Conservation (phyloP, 345 rosid genomes). For the Citrus sinensis region DVS_A1.0 CM039163.1:30482001-30482500, state of each 20-base stretch:
- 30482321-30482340: conserved; percentile 60
- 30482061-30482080: conserved; percentile 78
- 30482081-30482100: conserved; percentile 69
- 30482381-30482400: conserved; percentile 47
- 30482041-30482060: conserved; percentile 75
- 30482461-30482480: conserved; percentile 65
- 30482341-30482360: conserved; percentile 58
- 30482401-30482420: conserved; percentile 76
- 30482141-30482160: conserved; percentile 55
- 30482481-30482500: conserved; percentile 68
- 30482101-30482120: conserved; percentile 65
- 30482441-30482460: conserved; percentile 77
- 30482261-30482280: conserved; percentile 40
- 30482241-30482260: conserved; percentile 38
- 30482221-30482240: conserved; percentile 73
- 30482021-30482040: conserved; percentile 89
- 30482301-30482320: conserved; percentile 44
- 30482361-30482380: conserved; percentile 54
- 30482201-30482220: conserved; percentile 79
- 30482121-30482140: conserved; percentile 63
- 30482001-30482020: conserved; percentile 54
- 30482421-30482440: conserved; percentile 84
- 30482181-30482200: conserved; percentile 44
- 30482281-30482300: conserved; percentile 64
- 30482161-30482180: conserved; percentile 40